Conservation (phyloP, 768 basidiomycete species). For the Lactarius psammicola region DNA sequence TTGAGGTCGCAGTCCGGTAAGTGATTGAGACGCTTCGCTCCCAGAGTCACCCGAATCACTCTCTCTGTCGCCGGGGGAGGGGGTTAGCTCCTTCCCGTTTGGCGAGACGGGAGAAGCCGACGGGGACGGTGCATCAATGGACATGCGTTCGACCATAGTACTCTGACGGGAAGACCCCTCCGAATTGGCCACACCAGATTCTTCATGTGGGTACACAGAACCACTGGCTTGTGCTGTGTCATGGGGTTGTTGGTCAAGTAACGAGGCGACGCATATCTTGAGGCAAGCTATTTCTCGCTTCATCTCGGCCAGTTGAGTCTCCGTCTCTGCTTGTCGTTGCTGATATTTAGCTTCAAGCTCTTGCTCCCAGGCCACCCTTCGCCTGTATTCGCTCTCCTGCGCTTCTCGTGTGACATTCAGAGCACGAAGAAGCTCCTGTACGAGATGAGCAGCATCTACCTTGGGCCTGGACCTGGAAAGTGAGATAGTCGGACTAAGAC, state of each 20-base stretch:
- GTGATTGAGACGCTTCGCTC: constrained; percentile 40
- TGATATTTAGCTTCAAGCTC: constrained; percentile 61
- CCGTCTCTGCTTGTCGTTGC: constrained; percentile 58
- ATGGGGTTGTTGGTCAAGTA: constrained; percentile 3
- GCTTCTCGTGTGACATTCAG: constrained; percentile 56
- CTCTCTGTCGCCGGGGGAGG: constrained; percentile 7
- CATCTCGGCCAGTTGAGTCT: constrained; percentile 54
- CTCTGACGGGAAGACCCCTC: background rate
- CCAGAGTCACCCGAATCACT: constrained; percentile 32
- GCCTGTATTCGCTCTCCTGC: constrained; percentile 57
- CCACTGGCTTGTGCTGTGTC: constrained; percentile 5
- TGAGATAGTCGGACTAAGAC: background rate
- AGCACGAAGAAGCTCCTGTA: constrained; percentile 62
- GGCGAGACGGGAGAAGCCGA: constrained; percentile 33
- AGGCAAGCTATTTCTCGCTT: constrained; percentile 51
- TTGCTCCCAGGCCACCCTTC: constrained; percentile 65
- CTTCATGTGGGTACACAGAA: constrained; percentile 3
- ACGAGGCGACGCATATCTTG: constrained; percentile 39
- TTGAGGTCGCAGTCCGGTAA: constrained; percentile 34
- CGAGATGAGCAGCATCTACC: constrained; percentile 39
- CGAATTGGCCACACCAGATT: background rate
- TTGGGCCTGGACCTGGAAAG: constrained; percentile 19
- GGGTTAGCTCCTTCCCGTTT: constrained; percentile 35
- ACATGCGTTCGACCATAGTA: constrained; percentile 8
- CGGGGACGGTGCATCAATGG: constrained; percentile 37